Base-by-base conservation (phyloP, 2,329 filamentous ascomycete species). In the Bipolaris gigantea region DNA sequence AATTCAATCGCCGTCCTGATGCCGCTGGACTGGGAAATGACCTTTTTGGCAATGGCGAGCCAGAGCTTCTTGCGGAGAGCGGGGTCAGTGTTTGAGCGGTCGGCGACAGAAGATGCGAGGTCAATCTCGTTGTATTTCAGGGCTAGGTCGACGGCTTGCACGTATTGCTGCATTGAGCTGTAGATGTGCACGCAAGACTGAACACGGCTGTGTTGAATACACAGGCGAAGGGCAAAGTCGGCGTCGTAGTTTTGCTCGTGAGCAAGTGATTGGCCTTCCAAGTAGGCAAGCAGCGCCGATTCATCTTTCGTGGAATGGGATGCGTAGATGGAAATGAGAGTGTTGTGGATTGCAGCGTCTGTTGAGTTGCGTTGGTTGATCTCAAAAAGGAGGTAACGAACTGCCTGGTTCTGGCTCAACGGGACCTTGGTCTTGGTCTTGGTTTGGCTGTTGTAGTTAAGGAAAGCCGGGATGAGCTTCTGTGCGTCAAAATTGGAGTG, bases 101-200 rank as follows among this genome's bases (percentile, higher is more conserved):
- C 92, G 1, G 94, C 93, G 48, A 99, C 91, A 41, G 90, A 85
- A 23, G 90, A 88, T 1, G 94, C 94, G 6, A 97, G 86, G 57
- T 97, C 92, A 45, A 97, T 85, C 69, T 96, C 89, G 64, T 92
- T 84, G 72, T 97, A 90, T 42, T 92, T 89, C 32, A 99, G 81
- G 0, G 94, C 94, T 4, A 99, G 83, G 68, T 96, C 90, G 4
- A 99, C 94, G 1, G 93, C 93, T 73, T 95, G 90, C 16, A 90
- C 84, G 70, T 96, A 97, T 73, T 97, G 92, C 0, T 89, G 89
- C 93, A 99, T 99, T 57, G 88, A 89, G 51, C 89, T 96, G 79
- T 97, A 99, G 59, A 99, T 97, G 74, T 97, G 92, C 5, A 97
- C 93, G 69, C 92, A 96, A 13, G 91, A 95, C 59, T 96, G 87